Conservation (phyloP, 371 early-diverging fungal species). For the Rhizopus microsporus region DNA sequence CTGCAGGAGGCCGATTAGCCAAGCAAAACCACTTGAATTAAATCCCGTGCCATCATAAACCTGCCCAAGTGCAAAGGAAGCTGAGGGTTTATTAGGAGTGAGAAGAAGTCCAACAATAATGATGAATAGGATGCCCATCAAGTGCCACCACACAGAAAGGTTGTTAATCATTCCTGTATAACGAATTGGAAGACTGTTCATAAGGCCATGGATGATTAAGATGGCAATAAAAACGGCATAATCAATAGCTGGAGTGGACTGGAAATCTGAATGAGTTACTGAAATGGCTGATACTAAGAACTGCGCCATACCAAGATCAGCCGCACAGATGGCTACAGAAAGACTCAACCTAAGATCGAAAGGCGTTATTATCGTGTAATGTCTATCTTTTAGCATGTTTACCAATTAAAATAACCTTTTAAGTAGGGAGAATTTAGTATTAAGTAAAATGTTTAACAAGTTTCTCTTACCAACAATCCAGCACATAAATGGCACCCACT, state of each 20-base stretch:
- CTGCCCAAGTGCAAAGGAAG: constrained; percentile 47
- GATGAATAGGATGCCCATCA: constrained; percentile 39
- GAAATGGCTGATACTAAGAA: constrained; percentile 51
- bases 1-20: constrained; percentile 40
- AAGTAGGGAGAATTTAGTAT: background rate
- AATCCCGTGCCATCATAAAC: constrained; percentile 36
- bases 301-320: constrained; percentile 56
- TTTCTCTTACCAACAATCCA: constrained; percentile 24
- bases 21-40: constrained; percentile 29
- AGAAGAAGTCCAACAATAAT: constrained; percentile 31
- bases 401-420: constrained; percentile 27
- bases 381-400: background rate
- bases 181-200: constrained; percentile 49
- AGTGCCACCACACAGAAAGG: constrained; percentile 48
- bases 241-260: constrained; percentile 28
- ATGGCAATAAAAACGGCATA: constrained; percentile 47
- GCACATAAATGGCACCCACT: constrained; percentile 46
- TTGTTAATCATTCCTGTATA: constrained; percentile 46
- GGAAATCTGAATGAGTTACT: constrained; percentile 46
- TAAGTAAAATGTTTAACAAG: background rate
- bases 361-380: too few species aligned
- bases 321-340: constrained; percentile 53
- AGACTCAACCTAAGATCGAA: constrained; percentile 19
- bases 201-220: constrained; percentile 43
- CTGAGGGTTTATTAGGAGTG: constrained; percentile 45